Evolutionary conservation across 2,329 filamentous ascomycete genomes (phyloP).

Genomic region (Alternaria hordeiaustralica): DNA sequence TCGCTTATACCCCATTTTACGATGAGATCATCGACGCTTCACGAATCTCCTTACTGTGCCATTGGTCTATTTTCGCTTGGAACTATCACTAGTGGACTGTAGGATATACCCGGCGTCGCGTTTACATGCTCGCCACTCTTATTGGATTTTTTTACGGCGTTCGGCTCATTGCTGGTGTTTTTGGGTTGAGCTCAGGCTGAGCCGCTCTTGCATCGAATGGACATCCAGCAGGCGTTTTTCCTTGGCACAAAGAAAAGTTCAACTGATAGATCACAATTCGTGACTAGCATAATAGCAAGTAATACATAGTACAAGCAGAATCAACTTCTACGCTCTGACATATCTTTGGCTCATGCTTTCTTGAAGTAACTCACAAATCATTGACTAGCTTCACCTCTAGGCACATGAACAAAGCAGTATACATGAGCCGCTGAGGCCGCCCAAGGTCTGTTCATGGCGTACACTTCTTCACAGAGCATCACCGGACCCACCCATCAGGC

Average conservation of each 20-base stretch:
- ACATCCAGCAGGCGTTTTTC: conserved; percentile 10
- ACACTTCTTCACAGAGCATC: neutral
- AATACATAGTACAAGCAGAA: conserved; percentile 10
- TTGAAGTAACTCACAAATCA: neutral
- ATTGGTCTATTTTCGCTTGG: conserved; percentile 21
- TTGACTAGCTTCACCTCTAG: neutral
- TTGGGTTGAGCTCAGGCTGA: conserved; percentile 18
- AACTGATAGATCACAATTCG: neutral
- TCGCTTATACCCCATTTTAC: conserved; percentile 6
- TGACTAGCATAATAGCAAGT: neutral
- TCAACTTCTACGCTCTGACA: conserved; percentile 4
- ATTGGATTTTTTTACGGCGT: conserved; percentile 4
- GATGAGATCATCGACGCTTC: conserved; percentile 10
- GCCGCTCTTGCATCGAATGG: conserved; percentile 20
- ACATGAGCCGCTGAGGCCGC: neutral
- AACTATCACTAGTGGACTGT: conserved; percentile 26
- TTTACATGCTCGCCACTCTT: conserved; percentile 11
- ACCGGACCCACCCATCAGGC: neutral
- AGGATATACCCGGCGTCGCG: conserved; percentile 35
- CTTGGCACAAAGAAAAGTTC: conserved; percentile 1
- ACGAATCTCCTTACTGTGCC: conserved; percentile 31
- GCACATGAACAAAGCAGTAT: neutral
- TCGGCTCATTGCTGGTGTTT: conserved; percentile 6
- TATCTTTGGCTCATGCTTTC: neutral
- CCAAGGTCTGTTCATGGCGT: neutral